Evolutionary conservation across 2,329 filamentous ascomycete genomes (phyloP).

Genomic region (Karstenula rhodostoma): DNA sequence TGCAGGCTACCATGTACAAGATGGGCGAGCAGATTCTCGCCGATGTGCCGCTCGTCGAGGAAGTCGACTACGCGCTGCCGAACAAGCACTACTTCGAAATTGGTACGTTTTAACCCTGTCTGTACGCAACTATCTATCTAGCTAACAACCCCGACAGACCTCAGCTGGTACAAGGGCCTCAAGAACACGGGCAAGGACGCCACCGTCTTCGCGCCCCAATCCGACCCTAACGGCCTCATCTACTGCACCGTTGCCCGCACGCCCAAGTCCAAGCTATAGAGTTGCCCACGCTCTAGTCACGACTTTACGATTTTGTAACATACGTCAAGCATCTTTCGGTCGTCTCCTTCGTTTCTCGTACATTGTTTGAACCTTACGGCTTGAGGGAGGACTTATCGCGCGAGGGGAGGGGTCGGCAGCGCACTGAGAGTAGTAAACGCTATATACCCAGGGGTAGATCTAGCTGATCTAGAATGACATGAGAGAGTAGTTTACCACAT

Average conservation of each 20-base stretch:
- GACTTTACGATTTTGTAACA: slow-evolving; percentile 26
- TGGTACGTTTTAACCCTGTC: slow-evolving; percentile 62
- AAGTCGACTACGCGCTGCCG: slow-evolving; percentile 83
- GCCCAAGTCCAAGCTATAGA: slow-evolving; percentile 55
- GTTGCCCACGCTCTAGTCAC: not conserved
- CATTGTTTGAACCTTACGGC: slow-evolving; percentile 2
- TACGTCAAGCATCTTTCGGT: slow-evolving; percentile 14
- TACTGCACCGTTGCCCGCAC: slow-evolving; percentile 83
- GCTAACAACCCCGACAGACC: slow-evolving; percentile 63
- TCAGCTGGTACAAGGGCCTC: slow-evolving; percentile 94
- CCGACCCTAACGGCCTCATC: slow-evolving; percentile 92
- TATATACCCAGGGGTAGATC: slow-evolving; percentile 10
- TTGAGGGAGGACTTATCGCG: slow-evolving; percentile 1
- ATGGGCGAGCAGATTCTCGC: slow-evolving; percentile 90
- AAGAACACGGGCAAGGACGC: slow-evolving; percentile 97
- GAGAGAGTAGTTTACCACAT: slow-evolving; percentile 15
- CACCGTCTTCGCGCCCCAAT: slow-evolving; percentile 93
- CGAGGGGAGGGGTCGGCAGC: slow-evolving; percentile 2
- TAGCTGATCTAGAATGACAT: slow-evolving; percentile 5
- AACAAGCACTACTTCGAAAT: slow-evolving; percentile 99
- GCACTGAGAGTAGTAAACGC: slow-evolving; percentile 12
- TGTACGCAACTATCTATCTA: not conserved
- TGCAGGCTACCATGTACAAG: slow-evolving; percentile 99
- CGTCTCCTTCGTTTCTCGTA: slow-evolving; percentile 15
- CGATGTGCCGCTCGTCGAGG: slow-evolving; percentile 73